These are phyloP conservation scores for Musa balbisiana DNA, from an alignment of 202 grass and related monocot genomes.

Conservation along the genomic window DNA sequence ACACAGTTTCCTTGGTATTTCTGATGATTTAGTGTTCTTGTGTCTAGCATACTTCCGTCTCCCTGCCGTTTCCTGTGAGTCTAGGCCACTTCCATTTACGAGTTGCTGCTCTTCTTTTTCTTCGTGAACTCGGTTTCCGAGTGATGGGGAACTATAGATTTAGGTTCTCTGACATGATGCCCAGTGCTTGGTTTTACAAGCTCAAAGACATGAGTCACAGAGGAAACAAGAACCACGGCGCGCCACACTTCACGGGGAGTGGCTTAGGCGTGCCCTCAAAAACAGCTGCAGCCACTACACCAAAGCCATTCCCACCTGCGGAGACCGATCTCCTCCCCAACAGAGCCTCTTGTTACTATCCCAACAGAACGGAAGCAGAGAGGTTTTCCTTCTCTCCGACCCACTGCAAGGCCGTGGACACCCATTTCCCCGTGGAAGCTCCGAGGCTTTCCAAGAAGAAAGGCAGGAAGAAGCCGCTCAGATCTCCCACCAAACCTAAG, in stretches of 20 bases:
- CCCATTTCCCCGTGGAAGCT: slow-evolving; percentile 19
- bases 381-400: not conserved
- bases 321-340: slow-evolving; percentile 17
- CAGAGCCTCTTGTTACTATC: slow-evolving; percentile 59
- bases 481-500: slow-evolving; percentile 26
- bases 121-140: not conserved
- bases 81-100: too few species aligned
- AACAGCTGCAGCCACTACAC: not conserved
- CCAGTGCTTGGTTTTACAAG: slow-evolving; percentile 84
- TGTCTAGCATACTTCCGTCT: too few species aligned
- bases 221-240: slow-evolving; percentile 8
- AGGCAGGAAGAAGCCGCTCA: slow-evolving; percentile 24
- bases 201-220: slow-evolving; percentile 55
- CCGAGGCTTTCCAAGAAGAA: slow-evolving; percentile 37
- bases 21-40: too few species aligned
- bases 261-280: not conserved
- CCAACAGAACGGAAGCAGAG: slow-evolving; percentile 24
- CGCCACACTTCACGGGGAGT: not conserved
- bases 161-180: slow-evolving; percentile 69
- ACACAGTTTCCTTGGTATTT: too few species aligned
- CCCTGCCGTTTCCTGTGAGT: too few species aligned
- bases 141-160: slow-evolving; percentile 57
- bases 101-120: not conserved
- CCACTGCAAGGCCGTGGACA: slow-evolving; percentile 11
- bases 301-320: not conserved